Evolutionary conservation across 1,284 basidiomycete species (phyloP), one percentile per base, ranked within the genome.

Genomic region (Marasmius fiardii): DNA sequence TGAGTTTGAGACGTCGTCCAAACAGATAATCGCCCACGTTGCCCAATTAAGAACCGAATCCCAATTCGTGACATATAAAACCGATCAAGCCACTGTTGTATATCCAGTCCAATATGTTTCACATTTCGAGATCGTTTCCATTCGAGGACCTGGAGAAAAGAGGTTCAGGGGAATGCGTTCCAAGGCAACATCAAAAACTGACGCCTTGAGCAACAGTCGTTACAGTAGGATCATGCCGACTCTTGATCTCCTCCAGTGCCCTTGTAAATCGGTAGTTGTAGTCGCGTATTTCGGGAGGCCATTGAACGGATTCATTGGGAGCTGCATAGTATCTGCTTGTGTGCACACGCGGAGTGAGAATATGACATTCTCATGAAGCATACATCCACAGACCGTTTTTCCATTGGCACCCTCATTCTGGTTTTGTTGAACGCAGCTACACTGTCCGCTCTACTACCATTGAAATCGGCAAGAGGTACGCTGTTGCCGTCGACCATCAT

Each of bases 1-100:
- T 52, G 53, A 31, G 14, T 33, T 43, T 16, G 31, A 45, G 51
- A 56, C 18, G 18, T 31, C 28, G 28, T 31, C 5, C 28, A 31
- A 10, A 31, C 10, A 10, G 28, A 10, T 31, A 10, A 31, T 31
- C 7, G 77, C 86, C 63, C 58, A 92, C 90, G 91, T 71, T 95
- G 95, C 26, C 95, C 95, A 59, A 98, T 96, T 62, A 98, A 75
- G 68, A 97, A 97, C 2, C 95, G 90, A 61, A 98, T 97, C 1
- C 95, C 97, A 60, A 99, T 99, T 51, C 97, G 88, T 24, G 88
- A 93, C 82, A 99, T 87, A 71, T 99, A 98, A 74, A 99, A 99
- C 54, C 97, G 81, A 73, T 99, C 97, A 63, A 99, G 75, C 90
- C 96, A 99, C 23, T 88, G 85, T 70, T 98, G 95, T 52, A 99